Percentiles rank a stretch among this genome's conserved stretches.
phyloP scores from a whole-genome alignment of 768 basidiomycete species.

The Tylopilus plumbeoviolaceoides region DNA sequence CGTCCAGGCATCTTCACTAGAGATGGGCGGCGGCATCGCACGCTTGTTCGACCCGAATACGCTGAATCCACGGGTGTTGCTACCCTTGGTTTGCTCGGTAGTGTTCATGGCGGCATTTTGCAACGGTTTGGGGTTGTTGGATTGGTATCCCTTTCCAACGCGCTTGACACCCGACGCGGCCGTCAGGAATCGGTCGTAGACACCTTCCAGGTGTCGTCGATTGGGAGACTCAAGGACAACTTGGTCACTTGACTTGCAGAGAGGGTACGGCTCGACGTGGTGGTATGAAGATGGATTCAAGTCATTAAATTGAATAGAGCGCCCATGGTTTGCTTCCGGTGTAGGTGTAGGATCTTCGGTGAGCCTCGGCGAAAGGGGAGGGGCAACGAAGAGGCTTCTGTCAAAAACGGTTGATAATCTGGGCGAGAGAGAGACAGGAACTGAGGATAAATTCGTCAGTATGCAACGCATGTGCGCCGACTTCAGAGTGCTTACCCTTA shows the following conservation, averaged over 20 bases:
- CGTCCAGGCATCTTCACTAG: slow-evolving; percentile 54
- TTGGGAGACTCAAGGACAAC: slow-evolving; percentile 50
- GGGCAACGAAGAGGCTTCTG: slow-evolving; percentile 61
- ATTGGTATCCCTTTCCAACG: slow-evolving; percentile 78
- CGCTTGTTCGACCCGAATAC: slow-evolving; percentile 38
- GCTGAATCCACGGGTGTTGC: slow-evolving; percentile 23
- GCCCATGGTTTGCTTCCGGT: slow-evolving; percentile 11
- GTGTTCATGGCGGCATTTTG: slow-evolving; percentile 28
- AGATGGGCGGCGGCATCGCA: slow-evolving; percentile 71
- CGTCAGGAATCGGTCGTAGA: slow-evolving; percentile 82
- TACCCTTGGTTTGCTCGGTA: slow-evolving; percentile 18
- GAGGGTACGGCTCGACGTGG: slow-evolving; percentile 61
- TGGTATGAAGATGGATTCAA: slow-evolving; percentile 55
- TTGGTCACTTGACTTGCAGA: slow-evolving; percentile 38
- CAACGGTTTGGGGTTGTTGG: slow-evolving; percentile 50
- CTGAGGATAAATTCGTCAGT: slow-evolving; percentile 1
- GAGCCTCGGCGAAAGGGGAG: slow-evolving; percentile 37
- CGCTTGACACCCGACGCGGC: slow-evolving; percentile 78
- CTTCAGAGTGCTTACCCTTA: slow-evolving; percentile 62
- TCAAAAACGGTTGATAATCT: slow-evolving; percentile 61
- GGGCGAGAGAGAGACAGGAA: slow-evolving; percentile 41
- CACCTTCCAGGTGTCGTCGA: slow-evolving; percentile 60
- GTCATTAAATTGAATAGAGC: slow-evolving; percentile 35
- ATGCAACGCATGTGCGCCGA: background rate
- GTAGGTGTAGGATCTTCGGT: slow-evolving; percentile 35